Conservation (phyloP, 2,329 filamentous ascomycete species). For the Penicillium decumbens region DNA sequence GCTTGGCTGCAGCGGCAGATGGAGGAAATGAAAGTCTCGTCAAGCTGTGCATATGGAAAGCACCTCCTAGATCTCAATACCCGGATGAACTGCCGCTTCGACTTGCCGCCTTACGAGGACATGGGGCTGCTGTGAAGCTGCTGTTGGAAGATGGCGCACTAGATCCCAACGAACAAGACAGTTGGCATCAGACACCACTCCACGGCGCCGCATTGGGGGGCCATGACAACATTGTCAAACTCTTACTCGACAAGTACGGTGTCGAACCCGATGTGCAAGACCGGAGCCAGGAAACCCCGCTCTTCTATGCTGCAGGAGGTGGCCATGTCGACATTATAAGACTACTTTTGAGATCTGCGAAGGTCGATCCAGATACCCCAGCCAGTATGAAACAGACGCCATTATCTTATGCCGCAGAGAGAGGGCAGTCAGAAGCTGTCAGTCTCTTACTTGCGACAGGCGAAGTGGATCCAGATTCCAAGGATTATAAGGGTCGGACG, state of each 20-base stretch:
- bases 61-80: not conserved
- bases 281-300: constrained; percentile 16
- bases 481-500: not conserved
- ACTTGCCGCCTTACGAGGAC: not conserved
- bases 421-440: not conserved
- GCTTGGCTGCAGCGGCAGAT: not conserved
- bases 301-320: not conserved
- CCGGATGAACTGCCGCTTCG: not conserved
- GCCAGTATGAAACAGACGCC: not conserved
- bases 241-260: constrained; percentile 5
- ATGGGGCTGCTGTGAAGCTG: not conserved
- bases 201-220: constrained; percentile 15
- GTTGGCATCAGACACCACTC: constrained; percentile 11
- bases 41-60: not conserved
- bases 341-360: not conserved
- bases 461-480: not conserved
- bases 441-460: not conserved
- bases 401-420: not conserved
- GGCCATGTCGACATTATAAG: not conserved
- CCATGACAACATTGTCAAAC: constrained; percentile 8
- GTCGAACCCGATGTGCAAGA: constrained; percentile 11
- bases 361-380: not conserved
- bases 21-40: not conserved
- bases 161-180: constrained; percentile 7
- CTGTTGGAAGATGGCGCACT: not conserved